These are phyloP conservation scores for Trichoderma gracile DNA, from an alignment of 2,329 filamentous ascomycete species.

Conservation along the genomic window DNA sequence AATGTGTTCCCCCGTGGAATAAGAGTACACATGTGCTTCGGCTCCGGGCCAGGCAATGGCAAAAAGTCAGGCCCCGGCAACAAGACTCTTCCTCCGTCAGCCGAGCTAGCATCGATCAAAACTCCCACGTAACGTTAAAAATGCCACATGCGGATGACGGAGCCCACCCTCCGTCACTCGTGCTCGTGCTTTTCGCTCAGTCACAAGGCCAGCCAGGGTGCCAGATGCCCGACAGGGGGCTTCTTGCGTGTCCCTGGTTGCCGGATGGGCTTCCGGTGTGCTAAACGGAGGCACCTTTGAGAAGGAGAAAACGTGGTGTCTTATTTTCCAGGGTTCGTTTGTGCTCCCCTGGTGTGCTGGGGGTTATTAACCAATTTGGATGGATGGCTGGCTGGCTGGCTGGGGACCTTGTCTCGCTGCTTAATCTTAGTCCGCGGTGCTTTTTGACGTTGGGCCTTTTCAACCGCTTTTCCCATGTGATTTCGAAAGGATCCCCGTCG, in stretches of 20 bases:
- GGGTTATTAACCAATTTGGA: no score
- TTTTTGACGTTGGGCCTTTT: neutral
- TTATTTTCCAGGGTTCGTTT: neutral
- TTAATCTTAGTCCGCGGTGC: slow-evolving; percentile 23
- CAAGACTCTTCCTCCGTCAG: neutral
- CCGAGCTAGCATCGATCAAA: slow-evolving; percentile 5
- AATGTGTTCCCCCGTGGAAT: neutral
- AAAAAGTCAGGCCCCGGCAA: neutral
- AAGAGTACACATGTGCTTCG: neutral
- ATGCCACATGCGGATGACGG: slow-evolving; percentile 14
- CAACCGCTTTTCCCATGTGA: neutral
- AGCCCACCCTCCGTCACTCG: neutral
- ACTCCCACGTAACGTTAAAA: slow-evolving; percentile 20
- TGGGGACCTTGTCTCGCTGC: neutral
- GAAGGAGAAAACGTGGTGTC: slow-evolving; percentile 12
- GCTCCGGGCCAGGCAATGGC: neutral
- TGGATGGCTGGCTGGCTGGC: no score
- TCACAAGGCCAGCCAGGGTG: slow-evolving; percentile 15
- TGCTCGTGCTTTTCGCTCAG: neutral
- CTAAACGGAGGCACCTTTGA: slow-evolving; percentile 25
- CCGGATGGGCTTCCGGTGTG: slow-evolving; percentile 20
- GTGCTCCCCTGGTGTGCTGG: neutral
- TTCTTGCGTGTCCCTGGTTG: neutral
- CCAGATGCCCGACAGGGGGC: neutral
- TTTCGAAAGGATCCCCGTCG: neutral